Conservation (phyloP, 2,329 filamentous ascomycete species). For the Hyphodiscus sp. region DNA sequence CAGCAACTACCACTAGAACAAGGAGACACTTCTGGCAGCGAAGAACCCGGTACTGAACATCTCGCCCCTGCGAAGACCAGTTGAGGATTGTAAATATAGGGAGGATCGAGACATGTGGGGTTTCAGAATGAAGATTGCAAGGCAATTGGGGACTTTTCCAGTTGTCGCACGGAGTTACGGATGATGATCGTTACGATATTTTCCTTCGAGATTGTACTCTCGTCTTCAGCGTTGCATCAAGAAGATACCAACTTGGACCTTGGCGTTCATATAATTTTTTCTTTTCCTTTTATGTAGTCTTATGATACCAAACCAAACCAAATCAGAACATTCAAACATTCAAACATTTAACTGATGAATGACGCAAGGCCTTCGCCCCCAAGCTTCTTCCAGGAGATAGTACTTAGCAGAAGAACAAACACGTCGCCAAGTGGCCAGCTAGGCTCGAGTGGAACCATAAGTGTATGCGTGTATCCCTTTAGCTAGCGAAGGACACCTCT, state of each 20-base stretch:
- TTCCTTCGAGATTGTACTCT: neutral
- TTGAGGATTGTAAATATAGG: neutral
- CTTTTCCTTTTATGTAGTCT: neutral
- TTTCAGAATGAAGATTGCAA: neutral
- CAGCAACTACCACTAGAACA: neutral
- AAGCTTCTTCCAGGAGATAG: too few species aligned
- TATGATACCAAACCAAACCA: neutral
- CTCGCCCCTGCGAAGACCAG: neutral
- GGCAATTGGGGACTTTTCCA: neutral
- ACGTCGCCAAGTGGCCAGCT: too few species aligned
- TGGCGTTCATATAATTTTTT: neutral
- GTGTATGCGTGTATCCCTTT: too few species aligned
- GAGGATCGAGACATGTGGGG: too few species aligned
- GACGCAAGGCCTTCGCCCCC: neutral
- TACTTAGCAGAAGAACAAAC: too few species aligned
- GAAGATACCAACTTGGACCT: neutral
- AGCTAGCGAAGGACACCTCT: too few species aligned
- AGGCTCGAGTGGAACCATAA: too few species aligned
- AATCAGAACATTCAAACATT: neutral
- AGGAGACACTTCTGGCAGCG: neutral
- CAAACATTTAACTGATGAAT: neutral
- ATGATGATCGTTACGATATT: neutral
- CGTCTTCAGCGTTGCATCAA: neutral
- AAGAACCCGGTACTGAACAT: neutral
- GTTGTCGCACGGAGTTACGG: neutral